A percentile compares a stretch with the other conserved stretches of the same genome.
Conservation (phyloP, 2,329 filamentous ascomycete species). For the Ceratocystis destructans region DNA sequence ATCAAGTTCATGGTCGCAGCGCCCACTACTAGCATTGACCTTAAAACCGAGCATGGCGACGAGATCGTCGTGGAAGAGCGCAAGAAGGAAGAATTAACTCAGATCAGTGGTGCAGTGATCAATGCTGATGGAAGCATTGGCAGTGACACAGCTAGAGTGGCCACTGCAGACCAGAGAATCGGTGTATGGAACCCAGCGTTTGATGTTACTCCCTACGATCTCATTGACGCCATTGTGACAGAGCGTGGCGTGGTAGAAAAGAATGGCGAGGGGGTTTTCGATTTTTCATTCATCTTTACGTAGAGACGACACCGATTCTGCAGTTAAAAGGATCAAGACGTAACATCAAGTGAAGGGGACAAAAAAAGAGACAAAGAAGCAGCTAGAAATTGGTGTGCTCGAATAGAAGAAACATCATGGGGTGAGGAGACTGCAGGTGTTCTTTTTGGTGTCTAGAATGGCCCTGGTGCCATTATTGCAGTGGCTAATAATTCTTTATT, state of each 20-base stretch:
- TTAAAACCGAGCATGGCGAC: conserved; percentile 60
- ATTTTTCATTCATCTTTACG: conserved; percentile 23
- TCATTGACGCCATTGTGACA: conserved; percentile 91
- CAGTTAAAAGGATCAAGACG: no score
- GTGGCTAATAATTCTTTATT: neutral
- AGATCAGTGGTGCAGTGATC: conserved; percentile 64
- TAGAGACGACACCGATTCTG: neutral
- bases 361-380: no score
- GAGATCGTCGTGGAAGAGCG: conserved; percentile 88
- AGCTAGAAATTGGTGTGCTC: no score
- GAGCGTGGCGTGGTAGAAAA: conserved; percentile 81
- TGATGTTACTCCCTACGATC: conserved; percentile 74
- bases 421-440: no score
- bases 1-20: conserved; percentile 93
- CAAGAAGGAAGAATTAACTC: conserved; percentile 65
- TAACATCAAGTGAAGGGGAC: no score
- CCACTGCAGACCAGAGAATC: conserved; percentile 65
- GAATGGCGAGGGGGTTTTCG: conserved; percentile 54
- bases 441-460: no score
- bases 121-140: conserved; percentile 50
- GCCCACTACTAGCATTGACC: conserved; percentile 84
- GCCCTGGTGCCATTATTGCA: neutral
- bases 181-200: conserved; percentile 94
- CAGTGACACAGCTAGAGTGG: conserved; percentile 51
- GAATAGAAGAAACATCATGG: no score